phyloP scores from a whole-genome alignment of 441 rosid species.

The Pelargonium exstipulatum region DNA sequence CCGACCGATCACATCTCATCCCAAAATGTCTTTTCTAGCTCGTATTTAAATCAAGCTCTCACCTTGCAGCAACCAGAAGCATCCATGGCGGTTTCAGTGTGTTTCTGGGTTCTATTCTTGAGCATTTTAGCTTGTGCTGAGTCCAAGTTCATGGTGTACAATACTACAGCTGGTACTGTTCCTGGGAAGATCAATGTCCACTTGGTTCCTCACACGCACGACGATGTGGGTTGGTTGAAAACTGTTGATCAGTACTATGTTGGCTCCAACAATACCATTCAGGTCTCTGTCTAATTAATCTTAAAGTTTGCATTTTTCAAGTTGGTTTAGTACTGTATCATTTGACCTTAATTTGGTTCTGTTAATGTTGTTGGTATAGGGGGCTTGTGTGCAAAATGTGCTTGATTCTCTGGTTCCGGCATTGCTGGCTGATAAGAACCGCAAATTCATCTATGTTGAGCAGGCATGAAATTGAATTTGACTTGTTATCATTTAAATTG shows the following conservation, averaged over 20 bases:
- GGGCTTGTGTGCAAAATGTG: slow-evolving; percentile 93
- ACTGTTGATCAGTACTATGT: slow-evolving; percentile 97
- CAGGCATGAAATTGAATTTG: too few species aligned
- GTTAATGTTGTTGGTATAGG: slow-evolving; percentile 31
- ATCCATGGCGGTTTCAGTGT: slow-evolving; percentile 32
- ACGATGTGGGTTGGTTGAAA: slow-evolving; percentile 97
- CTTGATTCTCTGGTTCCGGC: slow-evolving; percentile 88
- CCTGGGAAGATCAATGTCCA: slow-evolving; percentile 88
- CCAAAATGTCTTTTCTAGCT: background rate
- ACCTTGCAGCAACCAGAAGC: background rate
- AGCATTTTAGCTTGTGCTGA: slow-evolving; percentile 37
- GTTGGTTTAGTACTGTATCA: background rate
- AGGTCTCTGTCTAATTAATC: slow-evolving; percentile 42
- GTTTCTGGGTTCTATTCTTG: slow-evolving; percentile 23
- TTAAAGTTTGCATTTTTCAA: background rate
- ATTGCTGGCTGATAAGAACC: slow-evolving; percentile 78
- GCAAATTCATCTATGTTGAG: slow-evolving; percentile 86
- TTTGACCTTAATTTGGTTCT: slow-evolving; percentile 4
- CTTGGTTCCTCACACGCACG: slow-evolving; percentile 91
- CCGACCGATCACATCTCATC: background rate
- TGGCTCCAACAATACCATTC: slow-evolving; percentile 97
- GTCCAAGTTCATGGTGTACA: slow-evolving; percentile 66
- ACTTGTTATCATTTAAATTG: too few species aligned
- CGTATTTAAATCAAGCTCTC: background rate
- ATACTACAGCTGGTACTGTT: slow-evolving; percentile 75